A percentile compares a stretch with the other conserved stretches of the same genome.
Conservation (phyloP, 352 stramenopile species). For the Globisporangium irregulare region DNA sequence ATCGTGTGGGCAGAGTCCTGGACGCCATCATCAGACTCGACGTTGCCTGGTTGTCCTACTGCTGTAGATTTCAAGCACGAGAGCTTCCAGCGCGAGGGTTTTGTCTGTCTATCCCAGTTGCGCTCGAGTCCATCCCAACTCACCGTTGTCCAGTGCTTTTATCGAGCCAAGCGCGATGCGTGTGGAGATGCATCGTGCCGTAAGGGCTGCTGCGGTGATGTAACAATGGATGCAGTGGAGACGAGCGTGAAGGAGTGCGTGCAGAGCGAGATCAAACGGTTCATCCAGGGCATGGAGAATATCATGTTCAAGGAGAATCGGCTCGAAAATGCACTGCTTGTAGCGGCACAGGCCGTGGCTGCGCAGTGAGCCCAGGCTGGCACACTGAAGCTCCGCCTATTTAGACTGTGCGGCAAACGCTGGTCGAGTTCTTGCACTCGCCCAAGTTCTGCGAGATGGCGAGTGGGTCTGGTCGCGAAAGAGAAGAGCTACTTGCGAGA, state of each 20-base stretch:
- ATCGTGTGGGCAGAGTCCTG: not conserved
- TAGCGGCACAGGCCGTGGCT: not conserved
- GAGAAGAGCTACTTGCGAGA: too few relatives aligned
- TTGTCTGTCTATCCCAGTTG: not conserved
- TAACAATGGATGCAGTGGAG: not conserved
- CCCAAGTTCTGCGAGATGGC: too few relatives aligned
- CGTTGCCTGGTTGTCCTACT: not conserved
- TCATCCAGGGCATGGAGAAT: not conserved
- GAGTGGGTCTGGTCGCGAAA: too few relatives aligned
- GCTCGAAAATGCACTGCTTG: not conserved
- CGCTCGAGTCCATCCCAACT: not conserved
- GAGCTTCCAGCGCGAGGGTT: not conserved
- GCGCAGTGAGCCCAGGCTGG: not conserved
- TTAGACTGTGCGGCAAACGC: too few relatives aligned
- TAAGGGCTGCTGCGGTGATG: not conserved
- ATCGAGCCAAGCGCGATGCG: not conserved
- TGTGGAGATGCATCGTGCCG: not conserved
- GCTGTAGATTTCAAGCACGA: not conserved
- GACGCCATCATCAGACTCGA: not conserved
- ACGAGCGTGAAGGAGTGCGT: not conserved
- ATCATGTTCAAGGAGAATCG: not conserved
- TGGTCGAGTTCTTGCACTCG: too few relatives aligned
- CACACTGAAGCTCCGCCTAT: not conserved
- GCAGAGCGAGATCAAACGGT: not conserved
- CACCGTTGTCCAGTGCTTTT: not conserved